Evolutionary conservation across 192 early-diverging fungal species (phyloP).

Genomic region (Backusella psychrophila): DNA sequence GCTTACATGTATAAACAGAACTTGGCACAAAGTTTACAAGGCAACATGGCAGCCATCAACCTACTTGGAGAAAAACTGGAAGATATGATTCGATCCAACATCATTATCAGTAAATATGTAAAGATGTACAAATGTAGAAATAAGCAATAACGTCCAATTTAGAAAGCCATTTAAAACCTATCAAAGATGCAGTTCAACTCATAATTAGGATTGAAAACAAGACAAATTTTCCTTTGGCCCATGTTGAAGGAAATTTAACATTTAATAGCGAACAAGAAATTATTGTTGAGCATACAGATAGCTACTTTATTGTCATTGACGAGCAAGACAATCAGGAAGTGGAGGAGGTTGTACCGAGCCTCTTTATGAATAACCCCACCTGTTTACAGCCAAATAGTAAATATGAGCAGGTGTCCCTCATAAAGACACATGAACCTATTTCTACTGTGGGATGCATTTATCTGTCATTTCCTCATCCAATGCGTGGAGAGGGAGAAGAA

Average conservation of each 20-base stretch:
- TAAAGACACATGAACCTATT: not conserved
- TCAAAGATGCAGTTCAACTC: not conserved
- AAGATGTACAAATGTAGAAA: not conserved
- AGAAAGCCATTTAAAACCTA: not conserved
- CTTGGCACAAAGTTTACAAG: not conserved
- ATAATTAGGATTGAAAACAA: not conserved
- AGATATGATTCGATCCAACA: not conserved
- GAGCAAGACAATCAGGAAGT: not conserved
- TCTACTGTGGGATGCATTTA: not conserved
- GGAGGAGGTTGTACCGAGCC: not conserved
- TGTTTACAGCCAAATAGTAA: not conserved
- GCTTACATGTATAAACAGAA: not conserved
- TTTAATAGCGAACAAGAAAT: not conserved
- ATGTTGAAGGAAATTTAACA: not conserved
- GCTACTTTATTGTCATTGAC: not conserved
- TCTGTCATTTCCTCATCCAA: not conserved
- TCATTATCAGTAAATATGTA: not conserved
- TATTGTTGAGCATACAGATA: not conserved
- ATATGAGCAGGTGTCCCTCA: not conserved
- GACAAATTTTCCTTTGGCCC: not conserved
- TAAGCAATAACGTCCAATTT: too few relatives aligned
- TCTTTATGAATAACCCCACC: not conserved
- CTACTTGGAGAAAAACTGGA: not conserved
- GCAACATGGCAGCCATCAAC: not conserved
- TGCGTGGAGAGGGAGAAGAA: not conserved